Evolutionary conservation across 169 alveolate genomes (phyloP), one percentile per base, ranked within the genome.

Genomic region (Eimeria necatrix): DNA sequence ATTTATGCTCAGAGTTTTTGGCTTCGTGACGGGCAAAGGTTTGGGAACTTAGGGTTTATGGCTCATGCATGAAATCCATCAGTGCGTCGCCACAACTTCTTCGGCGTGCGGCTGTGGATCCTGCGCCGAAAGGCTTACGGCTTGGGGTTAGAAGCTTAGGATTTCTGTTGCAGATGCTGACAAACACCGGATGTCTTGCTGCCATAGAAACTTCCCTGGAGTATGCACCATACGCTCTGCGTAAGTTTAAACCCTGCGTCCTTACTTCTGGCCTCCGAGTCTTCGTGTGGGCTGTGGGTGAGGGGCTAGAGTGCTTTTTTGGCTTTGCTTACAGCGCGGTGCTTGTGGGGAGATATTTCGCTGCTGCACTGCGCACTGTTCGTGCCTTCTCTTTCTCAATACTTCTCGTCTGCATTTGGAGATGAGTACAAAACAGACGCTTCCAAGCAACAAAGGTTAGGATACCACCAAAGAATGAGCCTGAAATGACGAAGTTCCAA

Each of bases 171-270:
- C 95, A 96, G 97, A 85, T 92, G 86, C 70, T 96, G 74, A 94
- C 93, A 49, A 96, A 96, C 86, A 68, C 96, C n/a, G 96, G 96
- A 16, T 96, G 97, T 46, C 89, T 94, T 76, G 96, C 94, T 53
- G 96, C 94, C 80, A 95, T 96, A 5, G 90, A 94, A 18, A 94
- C 88, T 46, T 96, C 96, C 18, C 87, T 95, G 84, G 84, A 96
- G 59, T 91, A 81, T 61, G 85, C 95, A 46, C 95, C 97, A 52
- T 96, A 94, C 64, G 89, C 60, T 9, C 89, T 96, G 52, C 96
- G 94, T 61, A 78, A 61, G 94, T 70, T 18, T 3, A 46, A 61
- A n/a, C 68, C 7, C 46, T 20, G 52, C 26, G 1, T 61, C 8
- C n/a, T 20, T 32, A 49, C 93, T 18, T 60, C 51, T 41, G 41